These are phyloP conservation scores for Magnolia officinalis DNA, from an alignment of 164 flowering plant genomes.

Conservation along the genomic window DNA sequence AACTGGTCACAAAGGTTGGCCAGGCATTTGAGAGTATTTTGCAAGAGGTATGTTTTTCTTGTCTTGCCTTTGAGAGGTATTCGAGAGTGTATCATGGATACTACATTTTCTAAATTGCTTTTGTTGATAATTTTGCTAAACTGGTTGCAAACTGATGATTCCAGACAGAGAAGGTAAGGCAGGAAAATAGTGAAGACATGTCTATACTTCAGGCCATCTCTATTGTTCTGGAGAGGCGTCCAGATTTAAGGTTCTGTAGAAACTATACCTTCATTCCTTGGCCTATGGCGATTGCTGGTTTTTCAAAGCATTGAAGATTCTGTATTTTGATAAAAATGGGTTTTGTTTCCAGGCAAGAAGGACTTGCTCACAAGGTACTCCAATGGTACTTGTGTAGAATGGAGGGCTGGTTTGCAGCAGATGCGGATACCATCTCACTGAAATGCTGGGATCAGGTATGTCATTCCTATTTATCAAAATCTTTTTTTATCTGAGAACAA, in stretches of 20 bases:
- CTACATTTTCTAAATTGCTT: neutral
- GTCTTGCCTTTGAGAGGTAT: neutral
- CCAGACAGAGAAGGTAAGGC: slow-evolving; percentile 71
- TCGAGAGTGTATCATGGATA: too few relatives aligned
- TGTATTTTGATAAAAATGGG: too few relatives aligned
- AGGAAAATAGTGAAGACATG: slow-evolving; percentile 70
- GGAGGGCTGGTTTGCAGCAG: slow-evolving; percentile 99
- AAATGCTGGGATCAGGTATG: slow-evolving; percentile 88
- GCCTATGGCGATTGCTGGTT: neutral
- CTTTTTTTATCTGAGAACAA: neutral
- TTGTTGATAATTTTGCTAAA: neutral
- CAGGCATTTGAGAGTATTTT: slow-evolving; percentile 68
- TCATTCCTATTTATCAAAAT: neutral
- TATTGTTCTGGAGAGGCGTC: slow-evolving; percentile 73
- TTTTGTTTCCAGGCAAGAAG: slow-evolving; percentile 63
- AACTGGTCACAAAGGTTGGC: slow-evolving; percentile 77
- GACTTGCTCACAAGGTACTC: slow-evolving; percentile 78
- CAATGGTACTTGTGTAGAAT: slow-evolving; percentile 98
- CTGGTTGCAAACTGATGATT: slow-evolving; percentile 11
- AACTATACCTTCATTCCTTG: too few relatives aligned
- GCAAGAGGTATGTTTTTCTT: slow-evolving; percentile 52
- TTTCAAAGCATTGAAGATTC: neutral
- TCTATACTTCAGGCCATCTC: slow-evolving; percentile 64
- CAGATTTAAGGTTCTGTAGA: slow-evolving; percentile 64
- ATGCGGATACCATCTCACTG: slow-evolving; percentile 86